Conservation (phyloP, 371 early-diverging fungal species). For the Circinella minor region DNA sequence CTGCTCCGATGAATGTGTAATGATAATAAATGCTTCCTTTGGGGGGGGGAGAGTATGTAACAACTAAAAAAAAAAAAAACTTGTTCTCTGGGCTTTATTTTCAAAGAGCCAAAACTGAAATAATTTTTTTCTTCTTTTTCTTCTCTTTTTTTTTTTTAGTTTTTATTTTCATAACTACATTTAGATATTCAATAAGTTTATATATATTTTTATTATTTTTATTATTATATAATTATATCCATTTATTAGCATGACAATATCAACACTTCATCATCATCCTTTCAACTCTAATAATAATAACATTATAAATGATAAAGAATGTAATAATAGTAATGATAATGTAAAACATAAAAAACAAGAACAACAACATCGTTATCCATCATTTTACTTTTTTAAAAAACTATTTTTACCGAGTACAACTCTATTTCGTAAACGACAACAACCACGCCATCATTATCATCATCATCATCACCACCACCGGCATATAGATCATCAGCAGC, state of each 20-base stretch:
- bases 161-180: background rate
- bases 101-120: background rate
- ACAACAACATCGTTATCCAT: background rate
- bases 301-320: too few species aligned
- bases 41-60: background rate
- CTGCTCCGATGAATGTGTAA: background rate
- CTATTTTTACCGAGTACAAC: background rate
- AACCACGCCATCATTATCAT: background rate
- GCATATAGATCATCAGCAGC: background rate
- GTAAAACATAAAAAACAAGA: background rate
- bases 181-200: too few species aligned
- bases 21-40: background rate
- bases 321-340: background rate
- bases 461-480: background rate
- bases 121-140: background rate
- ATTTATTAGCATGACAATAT: too few species aligned
- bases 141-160: background rate
- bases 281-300: background rate
- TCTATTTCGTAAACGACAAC: background rate
- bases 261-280: background rate
- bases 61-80: background rate
- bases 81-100: background rate
- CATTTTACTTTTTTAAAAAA: slow-evolving; percentile 6
- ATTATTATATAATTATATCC: background rate
- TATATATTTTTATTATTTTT: too few species aligned